phyloP scores from a whole-genome alignment of 176 grass and related monocot genomes.

The Chrysopogon serrulatus region DNA sequence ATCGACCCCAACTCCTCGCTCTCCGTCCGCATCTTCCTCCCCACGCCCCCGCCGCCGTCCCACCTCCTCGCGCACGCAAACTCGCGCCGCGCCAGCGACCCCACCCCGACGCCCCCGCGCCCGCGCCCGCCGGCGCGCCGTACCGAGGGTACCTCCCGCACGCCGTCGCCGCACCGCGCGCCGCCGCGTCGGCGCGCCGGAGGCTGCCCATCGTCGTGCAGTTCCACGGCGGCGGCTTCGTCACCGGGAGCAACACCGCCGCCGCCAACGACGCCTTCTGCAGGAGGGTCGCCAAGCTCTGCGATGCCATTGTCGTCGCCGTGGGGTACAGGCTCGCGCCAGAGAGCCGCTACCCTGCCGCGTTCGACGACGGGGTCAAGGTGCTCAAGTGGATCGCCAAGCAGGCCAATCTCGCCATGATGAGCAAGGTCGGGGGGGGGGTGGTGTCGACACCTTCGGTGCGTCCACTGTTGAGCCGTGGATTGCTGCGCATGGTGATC shows the following conservation, averaged over 20 bases:
- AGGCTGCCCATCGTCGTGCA: conserved; percentile 79
- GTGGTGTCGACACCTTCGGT: conserved; percentile 62
- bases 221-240: conserved; percentile 80
- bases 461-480: conserved; percentile 81
- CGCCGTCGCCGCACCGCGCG: conserved; percentile 23
- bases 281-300: conserved; percentile 76
- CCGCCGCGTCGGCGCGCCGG: conserved; percentile 6
- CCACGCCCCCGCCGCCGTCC: conserved; percentile 38
- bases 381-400: conserved; percentile 85
- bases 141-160: conserved; percentile 59
- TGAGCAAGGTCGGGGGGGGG: conserved; percentile 42
- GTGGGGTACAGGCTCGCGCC: conserved; percentile 77
- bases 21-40: conserved; percentile 67
- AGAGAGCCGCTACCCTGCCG: conserved; percentile 75
- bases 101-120: not conserved
- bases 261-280: conserved; percentile 80
- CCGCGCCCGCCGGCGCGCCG: conserved; percentile 9
- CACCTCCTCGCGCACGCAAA: not conserved
- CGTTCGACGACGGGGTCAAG: conserved; percentile 84
- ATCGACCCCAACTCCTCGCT: conserved; percentile 67
- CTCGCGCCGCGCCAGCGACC: conserved; percentile 45
- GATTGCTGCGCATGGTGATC: conserved; percentile 86
- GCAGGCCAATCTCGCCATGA: conserved; percentile 72
- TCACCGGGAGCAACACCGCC: conserved; percentile 64
- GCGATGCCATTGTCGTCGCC: conserved; percentile 62